phyloP scores from a whole-genome alignment of 2,329 filamentous ascomycete species.

The Sordariomycetes sp. region DNA sequence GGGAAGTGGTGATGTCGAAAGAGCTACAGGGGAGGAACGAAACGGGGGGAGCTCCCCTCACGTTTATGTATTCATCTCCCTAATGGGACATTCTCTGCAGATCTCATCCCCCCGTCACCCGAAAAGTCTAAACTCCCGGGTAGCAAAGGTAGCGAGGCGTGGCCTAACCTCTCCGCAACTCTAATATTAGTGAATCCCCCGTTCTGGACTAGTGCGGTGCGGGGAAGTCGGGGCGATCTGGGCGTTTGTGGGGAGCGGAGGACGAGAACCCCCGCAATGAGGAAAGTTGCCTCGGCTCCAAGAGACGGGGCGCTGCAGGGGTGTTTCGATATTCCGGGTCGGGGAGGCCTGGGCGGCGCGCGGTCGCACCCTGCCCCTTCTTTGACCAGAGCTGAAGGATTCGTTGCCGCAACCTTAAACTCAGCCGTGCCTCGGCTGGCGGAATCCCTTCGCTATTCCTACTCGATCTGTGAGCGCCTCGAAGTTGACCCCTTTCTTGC shows the following conservation, averaged over 20 bases:
- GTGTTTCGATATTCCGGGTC: not conserved
- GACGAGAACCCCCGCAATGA: not conserved
- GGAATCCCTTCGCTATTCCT: not conserved
- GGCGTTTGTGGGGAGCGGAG: not conserved
- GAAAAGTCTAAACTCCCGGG: not conserved
- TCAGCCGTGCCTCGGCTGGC: not conserved
- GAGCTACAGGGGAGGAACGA: not conserved
- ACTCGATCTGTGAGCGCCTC: not conserved
- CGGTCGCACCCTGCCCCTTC: too few species aligned
- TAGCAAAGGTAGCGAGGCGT: not conserved
- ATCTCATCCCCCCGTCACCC: not conserved
- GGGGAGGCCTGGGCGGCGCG: not conserved
- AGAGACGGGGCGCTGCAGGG: not conserved
- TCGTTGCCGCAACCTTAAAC: not conserved
- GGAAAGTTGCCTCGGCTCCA: not conserved
- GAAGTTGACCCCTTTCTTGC: not conserved
- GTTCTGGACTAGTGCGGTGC: not conserved
- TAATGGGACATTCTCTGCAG: not conserved
- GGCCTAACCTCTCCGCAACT: not conserved
- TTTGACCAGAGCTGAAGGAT: not conserved
- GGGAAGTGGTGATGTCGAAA: not conserved
- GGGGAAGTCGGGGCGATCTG: not conserved
- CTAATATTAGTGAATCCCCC: not conserved
- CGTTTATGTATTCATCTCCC: not conserved
- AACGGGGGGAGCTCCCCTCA: not conserved